A percentile compares a stretch with the other conserved stretches of the same genome.
Conservation (phyloP, 176 grass and related monocot genomes). For the Leersia perrieri region DNA sequence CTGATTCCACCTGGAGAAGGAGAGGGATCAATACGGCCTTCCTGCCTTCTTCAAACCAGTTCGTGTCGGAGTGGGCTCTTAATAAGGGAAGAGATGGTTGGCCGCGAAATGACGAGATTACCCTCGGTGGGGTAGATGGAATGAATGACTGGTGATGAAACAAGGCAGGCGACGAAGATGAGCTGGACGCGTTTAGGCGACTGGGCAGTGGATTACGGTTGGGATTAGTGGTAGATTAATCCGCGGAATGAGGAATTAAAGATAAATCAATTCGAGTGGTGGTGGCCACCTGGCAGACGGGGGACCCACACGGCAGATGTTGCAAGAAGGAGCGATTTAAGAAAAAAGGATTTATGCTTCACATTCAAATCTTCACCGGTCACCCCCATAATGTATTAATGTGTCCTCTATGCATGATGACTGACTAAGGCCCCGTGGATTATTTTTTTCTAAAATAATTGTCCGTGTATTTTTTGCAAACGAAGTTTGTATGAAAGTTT, state of each 20-base stretch:
- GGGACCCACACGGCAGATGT: not conserved
- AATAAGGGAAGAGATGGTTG: not conserved
- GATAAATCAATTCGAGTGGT: not conserved
- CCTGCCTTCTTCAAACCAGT: too few relatives aligned
- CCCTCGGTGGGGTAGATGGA: not conserved
- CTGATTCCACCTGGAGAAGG: too few relatives aligned
- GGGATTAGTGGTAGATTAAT: not conserved
- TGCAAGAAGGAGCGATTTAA: too few relatives aligned
- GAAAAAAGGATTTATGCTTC: too few relatives aligned
- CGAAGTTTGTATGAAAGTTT: too few relatives aligned
- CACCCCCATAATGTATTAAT: too few relatives aligned
- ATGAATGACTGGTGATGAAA: not conserved
- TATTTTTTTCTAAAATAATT: too few relatives aligned
- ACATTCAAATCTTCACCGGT: too few relatives aligned
- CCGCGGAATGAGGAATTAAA: not conserved
- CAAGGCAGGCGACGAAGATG: not conserved
- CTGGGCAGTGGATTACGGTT: not conserved
- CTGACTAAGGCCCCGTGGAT: too few relatives aligned
- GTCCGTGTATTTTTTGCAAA: too few relatives aligned
- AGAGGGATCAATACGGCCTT: not conserved
- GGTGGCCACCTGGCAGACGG: not conserved
- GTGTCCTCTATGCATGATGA: too few relatives aligned
- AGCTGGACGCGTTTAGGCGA: constrained; percentile 16
- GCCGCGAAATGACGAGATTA: not conserved
- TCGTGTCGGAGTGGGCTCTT: not conserved